Percentiles rank a stretch among this genome's conserved stretches.
These are phyloP conservation scores for Diplodia corticola DNA, from an alignment of 2,329 filamentous ascomycete species.

Conservation along the genomic window DNA sequence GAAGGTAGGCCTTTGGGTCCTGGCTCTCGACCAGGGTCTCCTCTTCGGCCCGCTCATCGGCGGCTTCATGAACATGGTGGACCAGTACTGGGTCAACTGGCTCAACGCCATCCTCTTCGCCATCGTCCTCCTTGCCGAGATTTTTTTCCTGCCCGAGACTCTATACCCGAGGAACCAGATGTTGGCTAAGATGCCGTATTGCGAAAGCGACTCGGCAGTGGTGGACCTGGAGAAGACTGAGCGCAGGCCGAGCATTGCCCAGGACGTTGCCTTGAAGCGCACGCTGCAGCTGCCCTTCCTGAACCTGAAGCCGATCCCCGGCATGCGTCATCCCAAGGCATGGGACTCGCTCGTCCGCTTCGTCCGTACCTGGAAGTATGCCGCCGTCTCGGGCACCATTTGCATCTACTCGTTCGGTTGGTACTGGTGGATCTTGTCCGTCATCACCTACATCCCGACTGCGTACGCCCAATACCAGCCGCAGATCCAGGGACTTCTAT, in stretches of 20 bases:
- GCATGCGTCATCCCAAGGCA: slow-evolving; percentile 53
- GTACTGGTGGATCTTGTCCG: slow-evolving; percentile 59
- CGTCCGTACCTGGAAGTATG: slow-evolving; percentile 49
- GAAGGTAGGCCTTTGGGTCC: slow-evolving; percentile 58
- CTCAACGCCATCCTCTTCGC: slow-evolving; percentile 56
- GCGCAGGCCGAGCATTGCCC: slow-evolving; percentile 24
- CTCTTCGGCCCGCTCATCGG: slow-evolving; percentile 54
- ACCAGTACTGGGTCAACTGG: slow-evolving; percentile 56
- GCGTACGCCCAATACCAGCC: slow-evolving; percentile 53
- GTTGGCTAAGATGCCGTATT: slow-evolving; percentile 41
- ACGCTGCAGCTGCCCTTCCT: slow-evolving; percentile 49
- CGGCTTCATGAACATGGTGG: slow-evolving; percentile 52
- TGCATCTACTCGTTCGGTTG: slow-evolving; percentile 54
- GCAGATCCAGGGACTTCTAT: slow-evolving; percentile 55
- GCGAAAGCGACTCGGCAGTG: slow-evolving; percentile 29
- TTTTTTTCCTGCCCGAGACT: slow-evolving; percentile 57
- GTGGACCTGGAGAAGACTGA: slow-evolving; percentile 28
- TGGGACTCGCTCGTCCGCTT: slow-evolving; percentile 52
- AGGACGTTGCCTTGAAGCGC: slow-evolving; percentile 32
- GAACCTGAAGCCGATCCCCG: slow-evolving; percentile 51
- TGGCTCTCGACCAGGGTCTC: slow-evolving; percentile 56
- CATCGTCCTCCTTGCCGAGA: slow-evolving; percentile 49
- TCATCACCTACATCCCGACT: slow-evolving; percentile 55
- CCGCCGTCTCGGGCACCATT: slow-evolving; percentile 49
- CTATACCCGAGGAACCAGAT: slow-evolving; percentile 56